These are phyloP conservation scores for Catenaria anguillulae DNA, from an alignment of 371 early-diverging fungal species.

Conservation along the genomic window DNA sequence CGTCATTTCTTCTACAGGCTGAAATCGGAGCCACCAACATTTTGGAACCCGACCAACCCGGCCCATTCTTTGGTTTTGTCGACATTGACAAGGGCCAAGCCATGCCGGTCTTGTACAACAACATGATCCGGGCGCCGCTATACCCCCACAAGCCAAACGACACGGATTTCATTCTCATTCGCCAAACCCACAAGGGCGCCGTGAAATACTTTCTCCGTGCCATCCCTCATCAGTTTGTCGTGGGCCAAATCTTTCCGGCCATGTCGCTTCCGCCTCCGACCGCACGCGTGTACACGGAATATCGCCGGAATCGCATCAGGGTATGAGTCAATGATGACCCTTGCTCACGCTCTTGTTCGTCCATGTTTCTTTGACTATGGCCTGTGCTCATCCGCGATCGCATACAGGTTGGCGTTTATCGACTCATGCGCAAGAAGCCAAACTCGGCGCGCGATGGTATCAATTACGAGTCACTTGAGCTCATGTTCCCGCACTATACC, in stretches of 20 bases:
- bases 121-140: slow-evolving; percentile 91
- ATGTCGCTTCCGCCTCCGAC: slow-evolving; percentile 96
- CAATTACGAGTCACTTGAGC: slow-evolving; percentile 56
- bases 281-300: slow-evolving; percentile 86
- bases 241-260: slow-evolving; percentile 96
- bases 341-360: too few relatives aligned
- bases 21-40: slow-evolving; percentile 74
- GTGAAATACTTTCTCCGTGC: slow-evolving; percentile 66
- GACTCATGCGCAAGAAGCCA: slow-evolving; percentile 67
- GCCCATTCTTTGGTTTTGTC: slow-evolving; percentile 95
- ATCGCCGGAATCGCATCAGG: slow-evolving; percentile 83
- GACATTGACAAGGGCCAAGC: slow-evolving; percentile 87
- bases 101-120: slow-evolving; percentile 81
- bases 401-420: slow-evolving; percentile 46
- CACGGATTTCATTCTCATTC: slow-evolving; percentile 77
- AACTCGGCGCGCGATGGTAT: slow-evolving; percentile 32
- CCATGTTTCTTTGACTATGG: too few relatives aligned
- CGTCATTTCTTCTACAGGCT: slow-evolving; percentile 20
- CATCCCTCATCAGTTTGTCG: slow-evolving; percentile 68
- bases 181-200: slow-evolving; percentile 53
- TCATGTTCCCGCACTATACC: slow-evolving; percentile 67
- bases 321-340: too few relatives aligned
- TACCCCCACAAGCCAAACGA: slow-evolving; percentile 61
- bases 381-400: slow-evolving; percentile 13
- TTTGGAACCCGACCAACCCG: slow-evolving; percentile 86